Conservation (phyloP, 345 rosid genomes). For the Euphorbia pulcherrima region DNA sequence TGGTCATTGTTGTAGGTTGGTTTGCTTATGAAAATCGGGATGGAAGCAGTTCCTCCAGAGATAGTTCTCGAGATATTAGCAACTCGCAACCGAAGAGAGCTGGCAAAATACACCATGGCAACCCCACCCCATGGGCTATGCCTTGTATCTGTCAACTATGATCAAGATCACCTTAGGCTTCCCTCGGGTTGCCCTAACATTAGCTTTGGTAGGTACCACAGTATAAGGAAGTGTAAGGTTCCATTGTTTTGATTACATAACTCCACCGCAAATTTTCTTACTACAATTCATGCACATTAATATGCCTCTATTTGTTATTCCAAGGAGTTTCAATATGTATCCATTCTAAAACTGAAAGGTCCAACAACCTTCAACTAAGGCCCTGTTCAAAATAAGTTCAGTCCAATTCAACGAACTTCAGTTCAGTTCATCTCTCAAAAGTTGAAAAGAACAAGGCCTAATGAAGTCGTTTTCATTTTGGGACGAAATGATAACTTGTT, state of each 20-base stretch:
- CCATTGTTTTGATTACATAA: constrained; percentile 32
- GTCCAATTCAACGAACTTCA: too few species aligned
- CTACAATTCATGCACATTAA: constrained; percentile 49
- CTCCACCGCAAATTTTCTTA: constrained; percentile 76
- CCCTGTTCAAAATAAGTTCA: too few species aligned
- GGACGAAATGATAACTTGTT: too few species aligned
- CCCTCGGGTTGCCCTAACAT: constrained; percentile 52
- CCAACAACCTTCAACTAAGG: constrained; percentile 75
- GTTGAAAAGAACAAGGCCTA: too few species aligned
- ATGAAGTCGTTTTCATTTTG: too few species aligned
- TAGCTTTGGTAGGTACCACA: constrained; percentile 73
- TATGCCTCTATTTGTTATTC: constrained; percentile 40
- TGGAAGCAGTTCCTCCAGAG: constrained; percentile 67
- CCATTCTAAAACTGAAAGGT: constrained; percentile 83
- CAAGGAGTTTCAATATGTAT: constrained; percentile 57
- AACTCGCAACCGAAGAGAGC: constrained; percentile 66
- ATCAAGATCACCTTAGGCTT: constrained; percentile 56
- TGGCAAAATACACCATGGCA: constrained; percentile 62
- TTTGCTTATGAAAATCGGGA: constrained; percentile 78
- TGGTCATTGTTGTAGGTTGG: constrained; percentile 52
- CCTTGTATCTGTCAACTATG: constrained; percentile 59
- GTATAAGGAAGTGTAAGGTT: constrained; percentile 63
- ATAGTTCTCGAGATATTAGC: constrained; percentile 61
- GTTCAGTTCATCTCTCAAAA: too few species aligned
- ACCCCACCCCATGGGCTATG: constrained; percentile 82